phyloP scores from a whole-genome alignment of 176 grass and related monocot species.

The Pontederia crassipes region DNA sequence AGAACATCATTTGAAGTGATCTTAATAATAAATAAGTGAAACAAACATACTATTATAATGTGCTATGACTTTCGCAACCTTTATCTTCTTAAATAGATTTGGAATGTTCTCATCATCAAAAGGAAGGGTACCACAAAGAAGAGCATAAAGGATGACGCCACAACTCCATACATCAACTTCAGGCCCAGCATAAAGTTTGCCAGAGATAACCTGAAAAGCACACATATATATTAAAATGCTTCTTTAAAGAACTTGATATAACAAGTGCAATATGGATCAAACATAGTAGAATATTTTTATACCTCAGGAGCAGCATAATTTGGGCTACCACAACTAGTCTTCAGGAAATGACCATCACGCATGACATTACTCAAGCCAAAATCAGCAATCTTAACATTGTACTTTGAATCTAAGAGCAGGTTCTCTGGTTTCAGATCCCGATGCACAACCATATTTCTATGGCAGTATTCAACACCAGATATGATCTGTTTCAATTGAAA shows the following conservation, averaged over 20 bases:
- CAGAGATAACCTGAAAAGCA: constrained; percentile 74
- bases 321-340: constrained; percentile 96
- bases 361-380: constrained; percentile 99
- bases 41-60: constrained; percentile 15
- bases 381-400: constrained; percentile 92
- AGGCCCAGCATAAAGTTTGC: constrained; percentile 84
- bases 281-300: constrained; percentile 9
- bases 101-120: constrained; percentile 97
- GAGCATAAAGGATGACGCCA: constrained; percentile 96
- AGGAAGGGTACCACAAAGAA: constrained; percentile 94
- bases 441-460: constrained; percentile 99
- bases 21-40: neutral
- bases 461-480: constrained; percentile 93
- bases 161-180: constrained; percentile 99
- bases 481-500: constrained; percentile 54
- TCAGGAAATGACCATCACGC: constrained; percentile 95
- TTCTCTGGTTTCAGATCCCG: constrained; percentile 95
- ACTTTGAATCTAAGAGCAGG: constrained; percentile 84
- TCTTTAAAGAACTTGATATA: neutral
- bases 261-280: constrained; percentile 8
- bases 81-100: constrained; percentile 92
- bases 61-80: constrained; percentile 29
- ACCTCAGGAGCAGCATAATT: constrained; percentile 99
- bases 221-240: constrained; percentile 4
- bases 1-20: neutral